phyloP scores from a whole-genome alignment of 768 basidiomycete species.

The Cystoderma amianthinum region DNA sequence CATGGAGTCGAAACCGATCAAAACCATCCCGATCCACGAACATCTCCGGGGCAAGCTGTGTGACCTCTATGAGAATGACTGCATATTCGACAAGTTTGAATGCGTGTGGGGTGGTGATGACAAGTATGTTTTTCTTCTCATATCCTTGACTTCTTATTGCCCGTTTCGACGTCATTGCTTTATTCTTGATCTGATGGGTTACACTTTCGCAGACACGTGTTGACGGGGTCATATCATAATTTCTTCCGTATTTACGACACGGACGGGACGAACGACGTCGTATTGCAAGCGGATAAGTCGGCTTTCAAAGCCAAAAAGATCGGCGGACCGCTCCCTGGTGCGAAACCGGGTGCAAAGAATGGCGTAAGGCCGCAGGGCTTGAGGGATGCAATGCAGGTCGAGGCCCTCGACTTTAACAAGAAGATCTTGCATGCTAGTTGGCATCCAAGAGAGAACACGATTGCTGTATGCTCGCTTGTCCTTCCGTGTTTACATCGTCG shows the following conservation, averaged over 20 bases:
- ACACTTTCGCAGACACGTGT: constrained; percentile 61
- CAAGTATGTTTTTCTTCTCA: constrained; percentile 51
- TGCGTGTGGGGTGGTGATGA: constrained; percentile 97
- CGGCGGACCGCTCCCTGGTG: constrained; percentile 73
- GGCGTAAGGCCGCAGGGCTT: constrained; percentile 65
- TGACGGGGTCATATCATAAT: constrained; percentile 99
- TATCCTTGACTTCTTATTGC: constrained; percentile 13
- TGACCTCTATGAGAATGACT: constrained; percentile 98
- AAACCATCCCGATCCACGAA: constrained; percentile 98
- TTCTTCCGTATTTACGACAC: constrained; percentile 99
- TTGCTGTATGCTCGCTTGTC: constrained; percentile 61
- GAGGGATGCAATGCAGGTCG: constrained; percentile 83
- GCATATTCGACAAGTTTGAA: constrained; percentile 99
- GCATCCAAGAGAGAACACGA: constrained; percentile 98
- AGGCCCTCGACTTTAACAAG: constrained; percentile 91
- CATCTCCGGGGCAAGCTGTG: constrained; percentile 96
- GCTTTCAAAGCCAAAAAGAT: constrained; percentile 99
- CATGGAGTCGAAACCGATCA: constrained; percentile 94
- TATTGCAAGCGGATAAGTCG: constrained; percentile 97
- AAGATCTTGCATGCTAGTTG: constrained; percentile 94
- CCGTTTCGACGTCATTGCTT: constrained; percentile 11
- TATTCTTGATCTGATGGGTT: constrained; percentile 11
- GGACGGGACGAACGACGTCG: constrained; percentile 80
- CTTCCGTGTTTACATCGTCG: neutral
- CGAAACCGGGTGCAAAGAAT: constrained; percentile 66